Conservation (phyloP, 257 asterid genomes). For the Echites panduratus region DNA sequence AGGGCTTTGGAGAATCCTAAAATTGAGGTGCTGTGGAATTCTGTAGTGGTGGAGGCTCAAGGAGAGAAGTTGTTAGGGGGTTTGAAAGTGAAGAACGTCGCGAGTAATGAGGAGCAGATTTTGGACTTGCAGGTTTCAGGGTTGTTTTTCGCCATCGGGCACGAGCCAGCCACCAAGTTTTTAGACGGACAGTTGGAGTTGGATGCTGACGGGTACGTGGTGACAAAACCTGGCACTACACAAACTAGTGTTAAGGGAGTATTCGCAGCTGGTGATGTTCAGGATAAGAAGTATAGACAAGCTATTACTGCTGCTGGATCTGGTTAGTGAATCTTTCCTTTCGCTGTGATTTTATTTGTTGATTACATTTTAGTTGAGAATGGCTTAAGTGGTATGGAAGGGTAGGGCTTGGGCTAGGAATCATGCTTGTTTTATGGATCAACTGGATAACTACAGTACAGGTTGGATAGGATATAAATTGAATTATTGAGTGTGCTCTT, state of each 20-base stretch:
- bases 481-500: neutral
- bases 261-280: slow-evolving; percentile 98
- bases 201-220: slow-evolving; percentile 83
- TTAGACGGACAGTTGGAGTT: slow-evolving; percentile 74
- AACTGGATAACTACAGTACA: neutral
- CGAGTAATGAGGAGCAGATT: slow-evolving; percentile 56
- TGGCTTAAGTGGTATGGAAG: neutral
- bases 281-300: slow-evolving; percentile 95
- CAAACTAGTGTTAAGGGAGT: slow-evolving; percentile 81
- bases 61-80: slow-evolving; percentile 68
- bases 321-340: slow-evolving; percentile 38
- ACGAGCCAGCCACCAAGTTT: slow-evolving; percentile 88
- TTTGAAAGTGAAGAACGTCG: slow-evolving; percentile 68
- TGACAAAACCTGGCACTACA: slow-evolving; percentile 72
- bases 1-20: slow-evolving; percentile 64
- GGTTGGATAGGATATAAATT: neutral
- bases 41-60: slow-evolving; percentile 65
- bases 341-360: neutral
- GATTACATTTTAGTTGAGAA: neutral
- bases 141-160: slow-evolving; percentile 88
- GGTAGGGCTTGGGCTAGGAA: neutral
- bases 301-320: slow-evolving; percentile 97
- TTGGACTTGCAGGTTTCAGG: slow-evolving; percentile 64
- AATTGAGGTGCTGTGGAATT: slow-evolving; percentile 70
- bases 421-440: neutral